phyloP scores from a whole-genome alignment of 1,139 yeast species.

The Saccharomyces hybrid region DNA sequence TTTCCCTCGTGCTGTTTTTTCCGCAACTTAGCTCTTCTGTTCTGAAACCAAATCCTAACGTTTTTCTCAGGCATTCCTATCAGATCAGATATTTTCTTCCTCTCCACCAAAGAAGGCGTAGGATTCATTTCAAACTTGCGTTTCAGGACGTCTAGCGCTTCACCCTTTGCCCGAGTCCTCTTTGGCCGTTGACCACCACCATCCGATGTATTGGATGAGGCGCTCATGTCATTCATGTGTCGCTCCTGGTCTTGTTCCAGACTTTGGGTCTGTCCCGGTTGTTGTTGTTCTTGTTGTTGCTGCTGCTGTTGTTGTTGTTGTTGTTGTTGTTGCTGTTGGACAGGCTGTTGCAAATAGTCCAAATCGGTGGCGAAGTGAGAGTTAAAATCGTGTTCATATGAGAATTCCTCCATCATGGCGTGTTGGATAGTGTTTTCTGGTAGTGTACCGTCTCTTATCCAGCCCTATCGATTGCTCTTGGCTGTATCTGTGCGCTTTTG shows the following conservation, averaged over 20 bases:
- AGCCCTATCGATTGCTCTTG: neutral
- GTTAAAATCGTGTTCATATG: constrained; percentile 10
- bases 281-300: neutral
- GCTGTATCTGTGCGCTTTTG: constrained; percentile 5
- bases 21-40: constrained; percentile 75
- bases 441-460: neutral
- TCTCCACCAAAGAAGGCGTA: constrained; percentile 57
- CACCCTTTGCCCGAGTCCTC: constrained; percentile 72
- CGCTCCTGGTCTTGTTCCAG: neutral
- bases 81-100: constrained; percentile 63
- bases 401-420: constrained; percentile 7
- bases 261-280: neutral
- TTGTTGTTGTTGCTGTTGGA: neutral
- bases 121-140: constrained; percentile 67
- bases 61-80: constrained; percentile 90
- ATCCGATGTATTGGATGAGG: neutral
- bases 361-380: constrained; percentile 10
- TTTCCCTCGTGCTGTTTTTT: constrained; percentile 21
- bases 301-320: neutral
- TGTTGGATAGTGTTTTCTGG: neutral
- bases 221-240: neutral
- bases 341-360: neutral
- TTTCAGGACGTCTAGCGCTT: constrained; percentile 61
- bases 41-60: constrained; percentile 93
- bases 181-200: constrained; percentile 21